Percentiles rank a stretch among this genome's conserved stretches.
phyloP scores from a whole-genome alignment of 768 basidiomycete species.

The Tricholoma saponaceum region DNA sequence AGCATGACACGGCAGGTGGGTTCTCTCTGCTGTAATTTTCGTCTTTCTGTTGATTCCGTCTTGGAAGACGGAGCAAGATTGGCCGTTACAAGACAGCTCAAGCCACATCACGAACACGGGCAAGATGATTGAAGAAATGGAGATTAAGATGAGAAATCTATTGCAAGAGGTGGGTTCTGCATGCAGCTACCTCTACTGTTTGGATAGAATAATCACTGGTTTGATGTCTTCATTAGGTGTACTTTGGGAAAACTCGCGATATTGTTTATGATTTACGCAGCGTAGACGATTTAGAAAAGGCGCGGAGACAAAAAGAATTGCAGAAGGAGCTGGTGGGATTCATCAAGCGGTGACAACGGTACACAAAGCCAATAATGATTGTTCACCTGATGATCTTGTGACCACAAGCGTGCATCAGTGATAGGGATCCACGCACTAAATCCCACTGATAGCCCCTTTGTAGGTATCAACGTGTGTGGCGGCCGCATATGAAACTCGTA shows the following conservation, averaged over 20 bases:
- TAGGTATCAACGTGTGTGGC: no score
- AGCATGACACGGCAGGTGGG: conserved; percentile 96
- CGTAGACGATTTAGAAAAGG: conserved; percentile 79
- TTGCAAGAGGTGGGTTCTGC: conserved; percentile 66
- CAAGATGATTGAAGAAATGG: conserved; percentile 96
- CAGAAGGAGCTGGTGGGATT: conserved; percentile 90
- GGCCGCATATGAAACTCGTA: no score
- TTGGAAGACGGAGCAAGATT: conserved; percentile 79
- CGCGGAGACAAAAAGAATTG: conserved; percentile 74
- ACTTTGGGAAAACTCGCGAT: conserved; percentile 96
- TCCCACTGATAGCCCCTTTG: no score
- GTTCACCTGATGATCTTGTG: not conserved
- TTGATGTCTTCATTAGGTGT: conserved; percentile 49
- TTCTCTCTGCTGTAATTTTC: conserved; percentile 1
- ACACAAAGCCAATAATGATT: no score
- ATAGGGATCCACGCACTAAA: not conserved
- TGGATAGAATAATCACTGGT: not conserved
- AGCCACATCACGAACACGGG: conserved; percentile 95
- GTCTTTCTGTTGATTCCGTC: not conserved
- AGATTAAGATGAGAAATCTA: conserved; percentile 97
- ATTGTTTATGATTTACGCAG: conserved; percentile 91
- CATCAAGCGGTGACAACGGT: conserved; percentile 64
- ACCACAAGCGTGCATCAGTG: not conserved
- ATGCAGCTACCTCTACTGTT: not conserved
- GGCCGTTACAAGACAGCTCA: conserved; percentile 69